phyloP scores from a whole-genome alignment of 768 basidiomycete species.

The Lactarius indigo region DNA sequence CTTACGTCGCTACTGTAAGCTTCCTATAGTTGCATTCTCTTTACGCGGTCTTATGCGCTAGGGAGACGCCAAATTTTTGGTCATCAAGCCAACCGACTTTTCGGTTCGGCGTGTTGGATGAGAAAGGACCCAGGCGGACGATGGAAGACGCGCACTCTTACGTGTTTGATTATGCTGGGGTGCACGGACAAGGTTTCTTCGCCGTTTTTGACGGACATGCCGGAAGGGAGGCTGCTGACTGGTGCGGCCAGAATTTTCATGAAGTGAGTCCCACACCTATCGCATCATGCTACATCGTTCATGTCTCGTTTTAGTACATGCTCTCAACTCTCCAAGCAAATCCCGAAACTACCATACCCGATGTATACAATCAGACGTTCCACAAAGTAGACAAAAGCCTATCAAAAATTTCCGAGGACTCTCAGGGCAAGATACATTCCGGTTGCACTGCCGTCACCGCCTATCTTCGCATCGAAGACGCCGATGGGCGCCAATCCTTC shows the following conservation, averaged over 20 bases:
- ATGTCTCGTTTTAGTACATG: constrained; percentile 45
- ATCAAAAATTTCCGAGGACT: constrained; percentile 79
- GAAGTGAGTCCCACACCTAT: constrained; percentile 47
- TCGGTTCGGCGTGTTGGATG: constrained; percentile 64
- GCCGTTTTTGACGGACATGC: constrained; percentile 99
- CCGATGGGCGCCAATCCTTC: constrained; percentile 69
- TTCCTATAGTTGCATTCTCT: not conserved
- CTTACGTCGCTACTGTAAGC: constrained; percentile 25
- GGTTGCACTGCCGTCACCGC: constrained; percentile 97
- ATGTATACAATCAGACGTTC: constrained; percentile 90
- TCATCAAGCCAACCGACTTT: constrained; percentile 55
- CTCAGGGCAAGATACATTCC: constrained; percentile 89
- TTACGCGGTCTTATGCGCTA: constrained; percentile 8
- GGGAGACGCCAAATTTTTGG: constrained; percentile 71
- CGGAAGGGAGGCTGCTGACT: constrained; percentile 97
- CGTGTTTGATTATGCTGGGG: constrained; percentile 86
- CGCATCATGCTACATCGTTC: not conserved
- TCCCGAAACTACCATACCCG: constrained; percentile 64
- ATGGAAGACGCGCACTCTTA: constrained; percentile 99
- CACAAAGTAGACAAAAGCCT: constrained; percentile 85
- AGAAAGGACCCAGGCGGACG: constrained; percentile 83
- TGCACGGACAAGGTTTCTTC: constrained; percentile 96
- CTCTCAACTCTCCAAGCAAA: constrained; percentile 64
- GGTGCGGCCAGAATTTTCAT: constrained; percentile 97
- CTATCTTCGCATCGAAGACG: constrained; percentile 89